Conservation (phyloP, 805 yeast genomes). For the Pichia occidentalis region DNA sequence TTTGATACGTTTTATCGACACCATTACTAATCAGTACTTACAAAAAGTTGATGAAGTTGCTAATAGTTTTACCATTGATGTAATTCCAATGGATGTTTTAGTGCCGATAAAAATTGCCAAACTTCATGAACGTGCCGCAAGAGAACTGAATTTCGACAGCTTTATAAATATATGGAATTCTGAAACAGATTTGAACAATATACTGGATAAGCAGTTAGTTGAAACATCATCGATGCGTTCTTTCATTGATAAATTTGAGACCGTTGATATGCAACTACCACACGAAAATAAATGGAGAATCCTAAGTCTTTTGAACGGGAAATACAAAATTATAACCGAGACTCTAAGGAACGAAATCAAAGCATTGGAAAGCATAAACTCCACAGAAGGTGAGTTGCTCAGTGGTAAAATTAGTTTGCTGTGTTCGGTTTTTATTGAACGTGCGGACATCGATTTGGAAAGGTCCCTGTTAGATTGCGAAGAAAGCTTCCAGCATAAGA, state of each 20-base stretch:
- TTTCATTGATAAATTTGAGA: conserved; percentile 32
- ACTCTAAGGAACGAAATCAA: conserved; percentile 22
- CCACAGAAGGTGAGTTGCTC: conserved; percentile 17
- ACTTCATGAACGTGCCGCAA: conserved; percentile 27
- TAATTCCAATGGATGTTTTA: conserved; percentile 14
- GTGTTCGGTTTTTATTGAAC: conserved; percentile 39
- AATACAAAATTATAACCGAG: conserved; percentile 36
- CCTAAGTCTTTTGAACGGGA: conserved; percentile 32
- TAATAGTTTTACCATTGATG: conserved; percentile 1
- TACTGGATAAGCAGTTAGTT: conserved; percentile 33
- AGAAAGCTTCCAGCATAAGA: conserved; percentile 28
- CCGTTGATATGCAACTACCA: conserved; percentile 6
- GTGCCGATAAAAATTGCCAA: conserved; percentile 31
- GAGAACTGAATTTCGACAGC: conserved; percentile 22
- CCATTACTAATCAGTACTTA: conserved; percentile 10
- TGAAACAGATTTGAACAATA: conserved; percentile 20
- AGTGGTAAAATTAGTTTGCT: conserved; percentile 29
- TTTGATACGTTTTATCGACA: conserved; percentile 3
- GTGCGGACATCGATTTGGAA: conserved; percentile 48
- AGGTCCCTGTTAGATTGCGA: conserved; percentile 33
- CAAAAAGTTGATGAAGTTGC: conserved; percentile 17
- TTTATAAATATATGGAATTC: conserved; percentile 33
- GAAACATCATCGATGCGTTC: conserved; percentile 41
- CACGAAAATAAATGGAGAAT: conserved; percentile 34
- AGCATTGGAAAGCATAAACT: conserved; percentile 14